Evolutionary conservation across 208 protist genomes (phyloP).

Genomic region (Phytomonas sp.): DNA sequence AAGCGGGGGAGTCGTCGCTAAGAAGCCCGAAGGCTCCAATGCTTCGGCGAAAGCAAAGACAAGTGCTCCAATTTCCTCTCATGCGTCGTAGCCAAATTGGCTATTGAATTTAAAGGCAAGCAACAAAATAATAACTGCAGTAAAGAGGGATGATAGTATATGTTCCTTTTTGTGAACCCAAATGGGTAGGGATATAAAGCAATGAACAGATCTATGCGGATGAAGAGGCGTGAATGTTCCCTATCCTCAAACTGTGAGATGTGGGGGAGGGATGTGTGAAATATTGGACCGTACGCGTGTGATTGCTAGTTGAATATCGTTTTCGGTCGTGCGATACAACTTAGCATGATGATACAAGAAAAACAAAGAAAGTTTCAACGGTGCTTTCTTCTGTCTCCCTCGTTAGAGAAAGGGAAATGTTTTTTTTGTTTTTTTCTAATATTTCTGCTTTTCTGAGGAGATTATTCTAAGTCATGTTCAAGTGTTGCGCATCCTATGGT

Average conservation of each 20-base stretch:
- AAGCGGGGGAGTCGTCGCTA: neutral
- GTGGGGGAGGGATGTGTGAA: neutral
- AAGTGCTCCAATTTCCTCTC: neutral
- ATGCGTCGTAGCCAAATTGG: neutral
- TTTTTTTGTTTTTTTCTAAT: neutral
- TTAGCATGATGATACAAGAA: neutral
- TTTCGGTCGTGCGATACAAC: neutral
- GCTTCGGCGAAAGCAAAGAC: neutral
- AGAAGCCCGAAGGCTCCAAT: neutral
- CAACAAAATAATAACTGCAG: neutral
- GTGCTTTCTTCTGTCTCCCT: neutral
- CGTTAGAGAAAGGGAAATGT: neutral
- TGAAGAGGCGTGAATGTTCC: neutral
- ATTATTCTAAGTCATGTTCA: neutral
- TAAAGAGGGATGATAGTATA: no score
- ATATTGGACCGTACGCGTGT: neutral
- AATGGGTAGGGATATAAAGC: neutral
- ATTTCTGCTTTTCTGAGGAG: neutral
- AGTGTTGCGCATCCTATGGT: conserved; percentile 1
- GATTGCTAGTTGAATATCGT: neutral
- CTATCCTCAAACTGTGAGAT: neutral
- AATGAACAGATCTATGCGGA: neutral
- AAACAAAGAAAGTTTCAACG: neutral
- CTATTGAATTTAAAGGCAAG: neutral
- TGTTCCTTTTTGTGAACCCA: neutral